Percentiles rank a stretch among this genome's conserved stretches.
phyloP scores from a whole-genome alignment of 768 basidiomycete species.

The Boletus reticulatus region DNA sequence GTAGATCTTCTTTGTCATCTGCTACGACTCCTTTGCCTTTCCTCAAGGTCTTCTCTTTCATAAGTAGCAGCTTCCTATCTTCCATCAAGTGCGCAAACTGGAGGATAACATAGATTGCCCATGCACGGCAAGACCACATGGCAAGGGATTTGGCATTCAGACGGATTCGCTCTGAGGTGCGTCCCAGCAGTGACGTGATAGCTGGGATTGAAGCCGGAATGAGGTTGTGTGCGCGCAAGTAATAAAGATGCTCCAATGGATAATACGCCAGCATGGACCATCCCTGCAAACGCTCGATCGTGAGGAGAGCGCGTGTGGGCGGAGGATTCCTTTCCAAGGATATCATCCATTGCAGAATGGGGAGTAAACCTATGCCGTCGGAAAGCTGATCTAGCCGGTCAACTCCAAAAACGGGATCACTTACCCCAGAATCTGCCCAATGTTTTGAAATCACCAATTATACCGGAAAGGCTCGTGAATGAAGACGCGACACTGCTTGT shows the following conservation, averaged over 20 bases:
- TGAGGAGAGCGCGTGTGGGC: constrained; percentile 66
- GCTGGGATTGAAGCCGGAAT: constrained; percentile 55
- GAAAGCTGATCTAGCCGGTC: neutral
- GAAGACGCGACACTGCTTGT: constrained; percentile 53
- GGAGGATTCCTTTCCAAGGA: constrained; percentile 69
- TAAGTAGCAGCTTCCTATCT: constrained; percentile 57
- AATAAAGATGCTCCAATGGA: constrained; percentile 75
- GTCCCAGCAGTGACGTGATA: constrained; percentile 42
- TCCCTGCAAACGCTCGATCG: constrained; percentile 76
- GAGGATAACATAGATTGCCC: constrained; percentile 75
- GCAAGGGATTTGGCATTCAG: constrained; percentile 50
- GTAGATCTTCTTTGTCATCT: constrained; percentile 54
- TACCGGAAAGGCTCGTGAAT: constrained; percentile 50
- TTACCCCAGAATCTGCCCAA: constrained; percentile 81
- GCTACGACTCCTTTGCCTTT: constrained; percentile 55
- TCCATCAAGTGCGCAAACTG: constrained; percentile 73
- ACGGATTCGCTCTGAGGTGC: constrained; percentile 39
- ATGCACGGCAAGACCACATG: constrained; percentile 77
- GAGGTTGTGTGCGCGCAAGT: constrained; percentile 58
- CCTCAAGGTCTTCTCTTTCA: constrained; percentile 52
- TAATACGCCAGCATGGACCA: constrained; percentile 76
- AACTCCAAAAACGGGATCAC: constrained; percentile 14
- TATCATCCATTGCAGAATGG: constrained; percentile 78
- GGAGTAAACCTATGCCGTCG: constrained; percentile 56
- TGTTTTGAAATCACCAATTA: constrained; percentile 67